phyloP scores from a whole-genome alignment of 768 basidiomycete genomes.

The Galerina sulciceps region DNA sequence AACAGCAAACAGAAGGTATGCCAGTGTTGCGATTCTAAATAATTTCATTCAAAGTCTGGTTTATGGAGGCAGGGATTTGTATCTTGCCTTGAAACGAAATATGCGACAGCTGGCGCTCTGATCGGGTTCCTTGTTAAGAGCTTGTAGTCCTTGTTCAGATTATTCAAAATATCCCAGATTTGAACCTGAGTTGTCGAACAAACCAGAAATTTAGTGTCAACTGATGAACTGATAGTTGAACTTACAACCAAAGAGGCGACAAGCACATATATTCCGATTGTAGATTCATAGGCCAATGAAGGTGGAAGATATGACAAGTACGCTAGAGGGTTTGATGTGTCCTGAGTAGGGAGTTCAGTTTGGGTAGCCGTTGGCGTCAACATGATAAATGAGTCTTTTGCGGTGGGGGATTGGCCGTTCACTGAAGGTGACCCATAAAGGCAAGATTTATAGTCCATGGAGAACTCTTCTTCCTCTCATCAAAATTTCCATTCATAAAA shows the following conservation, averaged over 20 bases:
- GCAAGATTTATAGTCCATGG: too few species aligned
- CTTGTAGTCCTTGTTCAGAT: slow-evolving; percentile 1
- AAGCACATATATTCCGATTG: slow-evolving; percentile 28
- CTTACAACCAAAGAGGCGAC: slow-evolving; percentile 17
- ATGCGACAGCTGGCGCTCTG: not conserved
- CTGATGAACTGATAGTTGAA: not conserved
- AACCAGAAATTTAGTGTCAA: not conserved
- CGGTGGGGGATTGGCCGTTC: too few species aligned
- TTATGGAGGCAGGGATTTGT: not conserved
- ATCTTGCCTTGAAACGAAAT: slow-evolving; percentile 3
- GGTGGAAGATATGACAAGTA: slow-evolving; percentile 33
- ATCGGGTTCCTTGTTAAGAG: not conserved
- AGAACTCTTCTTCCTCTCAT: too few species aligned
- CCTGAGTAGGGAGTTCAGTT: not conserved
- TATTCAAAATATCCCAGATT: slow-evolving; percentile 11
- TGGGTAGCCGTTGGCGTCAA: too few species aligned
- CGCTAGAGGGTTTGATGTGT: slow-evolving; percentile 29
- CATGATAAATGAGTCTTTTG: too few species aligned
- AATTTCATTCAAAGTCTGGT: not conserved
- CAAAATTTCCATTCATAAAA: too few species aligned
- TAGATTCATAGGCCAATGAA: slow-evolving; percentile 23
- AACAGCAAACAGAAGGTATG: not conserved
- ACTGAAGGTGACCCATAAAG: too few species aligned
- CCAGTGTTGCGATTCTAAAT: not conserved
- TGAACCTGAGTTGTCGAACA: not conserved